Evolutionary conservation across 1,284 basidiomycete genomes (phyloP).

Genomic region (Cryptococcus sp.): DNA sequence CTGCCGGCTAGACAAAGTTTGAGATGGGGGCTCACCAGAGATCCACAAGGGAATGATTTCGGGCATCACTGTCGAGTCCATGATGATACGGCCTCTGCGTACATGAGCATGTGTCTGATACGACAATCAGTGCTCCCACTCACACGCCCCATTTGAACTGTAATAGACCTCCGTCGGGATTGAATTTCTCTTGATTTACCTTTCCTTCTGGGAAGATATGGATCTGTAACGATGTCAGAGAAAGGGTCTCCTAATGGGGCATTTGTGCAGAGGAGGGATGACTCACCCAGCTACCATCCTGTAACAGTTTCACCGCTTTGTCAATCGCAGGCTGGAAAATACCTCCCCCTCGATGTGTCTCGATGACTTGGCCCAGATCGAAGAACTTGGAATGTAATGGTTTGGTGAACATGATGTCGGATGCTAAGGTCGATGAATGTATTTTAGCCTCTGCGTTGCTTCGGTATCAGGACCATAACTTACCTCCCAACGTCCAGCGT

Average conservation of each 20-base stretch:
- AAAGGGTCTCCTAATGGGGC: background rate
- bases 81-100: constrained; percentile 74
- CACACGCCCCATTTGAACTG: constrained; percentile 97
- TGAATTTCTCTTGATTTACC: constrained; percentile 72
- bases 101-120: background rate
- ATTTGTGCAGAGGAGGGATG: background rate
- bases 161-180: constrained; percentile 62
- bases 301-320: constrained; percentile 72
- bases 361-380: constrained; percentile 84
- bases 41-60: constrained; percentile 94
- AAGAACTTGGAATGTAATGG: constrained; percentile 83
- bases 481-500: constrained; percentile 52
- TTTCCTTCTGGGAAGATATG: constrained; percentile 95
- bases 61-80: constrained; percentile 72
- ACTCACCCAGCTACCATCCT: constrained; percentile 81
- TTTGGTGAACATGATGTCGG: constrained; percentile 95
- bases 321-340: constrained; percentile 89
- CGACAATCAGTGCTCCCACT: constrained; percentile 51
- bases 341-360: constrained; percentile 86
- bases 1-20: background rate
- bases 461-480: constrained; percentile 1
- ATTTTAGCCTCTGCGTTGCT: background rate
- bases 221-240: constrained; percentile 59
- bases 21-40: constrained; percentile 60
- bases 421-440: constrained; percentile 58